Percentiles rank a stretch among this genome's conserved stretches.
phyloP scores from a whole-genome alignment of 2,329 filamentous ascomycete genomes.

The Trichoderma cornu-damae region DNA sequence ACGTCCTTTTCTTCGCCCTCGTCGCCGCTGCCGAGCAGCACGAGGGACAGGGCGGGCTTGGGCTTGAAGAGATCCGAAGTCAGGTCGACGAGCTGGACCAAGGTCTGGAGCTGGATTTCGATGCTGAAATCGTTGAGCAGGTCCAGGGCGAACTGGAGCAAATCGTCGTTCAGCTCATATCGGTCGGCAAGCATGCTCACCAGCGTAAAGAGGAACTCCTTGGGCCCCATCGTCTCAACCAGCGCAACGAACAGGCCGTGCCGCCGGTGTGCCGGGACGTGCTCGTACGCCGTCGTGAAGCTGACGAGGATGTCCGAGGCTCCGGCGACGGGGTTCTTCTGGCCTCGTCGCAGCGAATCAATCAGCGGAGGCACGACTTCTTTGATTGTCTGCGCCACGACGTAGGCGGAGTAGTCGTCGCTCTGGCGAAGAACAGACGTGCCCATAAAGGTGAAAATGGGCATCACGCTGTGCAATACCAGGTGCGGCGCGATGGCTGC shows the following conservation, averaged over 20 bases:
- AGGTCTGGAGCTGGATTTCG: constrained; percentile 69
- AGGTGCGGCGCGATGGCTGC: constrained; percentile 84
- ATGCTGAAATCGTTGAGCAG: constrained; percentile 69
- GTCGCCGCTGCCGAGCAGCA: constrained; percentile 58
- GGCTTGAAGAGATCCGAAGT: constrained; percentile 69
- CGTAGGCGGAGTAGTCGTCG: constrained; percentile 94
- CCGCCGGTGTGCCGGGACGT: constrained; percentile 83
- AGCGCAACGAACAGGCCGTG: constrained; percentile 79
- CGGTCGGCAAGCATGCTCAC: constrained; percentile 86
- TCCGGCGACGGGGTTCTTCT: constrained; percentile 70
- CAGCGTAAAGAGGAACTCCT: constrained; percentile 84
- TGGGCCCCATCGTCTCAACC: constrained; percentile 74
- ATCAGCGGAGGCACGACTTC: constrained; percentile 91
- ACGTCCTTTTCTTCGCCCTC: constrained; percentile 45
- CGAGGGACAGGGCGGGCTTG: constrained; percentile 67
- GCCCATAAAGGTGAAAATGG: constrained; percentile 97
- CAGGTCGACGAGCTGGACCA: constrained; percentile 71
- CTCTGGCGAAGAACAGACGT: constrained; percentile 84
- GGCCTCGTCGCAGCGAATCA: constrained; percentile 73
- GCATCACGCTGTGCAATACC: constrained; percentile 96
- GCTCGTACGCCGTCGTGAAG: constrained; percentile 93
- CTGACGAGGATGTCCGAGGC: constrained; percentile 88
- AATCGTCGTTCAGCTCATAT: constrained; percentile 70
- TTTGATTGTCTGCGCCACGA: constrained; percentile 91
- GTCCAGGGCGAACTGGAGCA: constrained; percentile 69